Conservation (phyloP, 768 basidiomycete genomes). For the Boletus insuetus region DNA sequence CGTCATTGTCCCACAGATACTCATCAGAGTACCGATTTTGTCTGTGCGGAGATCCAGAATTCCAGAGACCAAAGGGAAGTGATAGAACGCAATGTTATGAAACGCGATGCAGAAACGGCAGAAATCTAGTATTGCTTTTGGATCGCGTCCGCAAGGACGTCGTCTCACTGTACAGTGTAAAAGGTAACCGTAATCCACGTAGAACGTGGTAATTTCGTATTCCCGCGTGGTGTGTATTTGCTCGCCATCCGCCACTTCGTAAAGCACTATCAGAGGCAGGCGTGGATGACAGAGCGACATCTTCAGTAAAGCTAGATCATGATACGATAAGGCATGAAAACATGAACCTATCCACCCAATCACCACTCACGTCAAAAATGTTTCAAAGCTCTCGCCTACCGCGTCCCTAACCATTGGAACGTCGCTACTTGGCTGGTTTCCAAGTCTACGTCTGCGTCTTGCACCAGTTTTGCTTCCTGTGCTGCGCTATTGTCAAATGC, state of each 20-base stretch:
- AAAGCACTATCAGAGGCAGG: conserved; percentile 71
- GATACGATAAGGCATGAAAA: too few relatives aligned
- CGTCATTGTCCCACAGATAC: conserved; percentile 93
- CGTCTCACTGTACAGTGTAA: conserved; percentile 87
- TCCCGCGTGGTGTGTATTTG: conserved; percentile 97
- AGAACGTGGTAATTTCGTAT: conserved; percentile 91
- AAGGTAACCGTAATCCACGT: conserved; percentile 92
- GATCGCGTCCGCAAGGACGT: conserved; percentile 91
- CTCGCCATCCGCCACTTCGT: conserved; percentile 53
- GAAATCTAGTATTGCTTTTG: conserved; percentile 96
- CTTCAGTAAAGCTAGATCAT: too few relatives aligned
- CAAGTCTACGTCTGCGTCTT: conserved; percentile 45
- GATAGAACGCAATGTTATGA: conserved; percentile 91
- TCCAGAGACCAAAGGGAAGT: conserved; percentile 88
- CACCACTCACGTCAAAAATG: conserved; percentile 77
- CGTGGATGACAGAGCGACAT: too few relatives aligned
- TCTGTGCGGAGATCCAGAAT: conserved; percentile 93
- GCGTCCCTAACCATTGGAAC: conserved; percentile 89
- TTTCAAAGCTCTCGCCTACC: conserved; percentile 94
- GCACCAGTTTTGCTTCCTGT: conserved; percentile 40
- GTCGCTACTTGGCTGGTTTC: conserved; percentile 51
- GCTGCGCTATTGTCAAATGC: conserved; percentile 53
- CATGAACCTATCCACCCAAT: not conserved
- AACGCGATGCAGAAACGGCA: conserved; percentile 95
- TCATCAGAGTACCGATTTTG: conserved; percentile 90